Percentiles rank a stretch among this genome's conserved stretches.
phyloP scores from a whole-genome alignment of 2,329 filamentous ascomycete species.

The Penicillium brasilianum region DNA sequence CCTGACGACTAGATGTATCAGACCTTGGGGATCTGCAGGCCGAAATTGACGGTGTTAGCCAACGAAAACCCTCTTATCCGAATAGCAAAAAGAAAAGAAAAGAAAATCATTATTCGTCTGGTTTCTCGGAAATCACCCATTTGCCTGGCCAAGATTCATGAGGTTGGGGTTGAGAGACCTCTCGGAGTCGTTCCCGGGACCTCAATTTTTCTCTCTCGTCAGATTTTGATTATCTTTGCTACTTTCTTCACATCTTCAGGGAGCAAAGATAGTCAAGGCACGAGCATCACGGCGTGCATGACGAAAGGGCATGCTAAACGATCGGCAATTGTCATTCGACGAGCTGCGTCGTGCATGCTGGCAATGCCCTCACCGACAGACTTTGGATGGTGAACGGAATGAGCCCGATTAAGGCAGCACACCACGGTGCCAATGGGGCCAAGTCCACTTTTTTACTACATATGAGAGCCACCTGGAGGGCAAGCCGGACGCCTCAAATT shows the following conservation, averaged over 20 bases:
- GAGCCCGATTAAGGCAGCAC: neutral
- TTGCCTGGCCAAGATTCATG: constrained; percentile 23
- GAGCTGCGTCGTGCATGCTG: constrained; percentile 30
- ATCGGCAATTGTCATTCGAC: constrained; percentile 35
- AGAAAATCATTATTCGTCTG: constrained; percentile 15
- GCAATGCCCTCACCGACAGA: constrained; percentile 37
- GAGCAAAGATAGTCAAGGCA: constrained; percentile 27
- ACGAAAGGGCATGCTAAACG: constrained; percentile 32
- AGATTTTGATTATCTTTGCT: neutral
- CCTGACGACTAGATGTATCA: constrained; percentile 39
- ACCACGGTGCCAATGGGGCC: neutral
- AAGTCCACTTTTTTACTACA: neutral
- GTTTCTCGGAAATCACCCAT: constrained; percentile 6
- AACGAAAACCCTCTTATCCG: neutral
- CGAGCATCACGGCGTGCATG: constrained; percentile 33
- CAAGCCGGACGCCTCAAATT: constrained; percentile 6
- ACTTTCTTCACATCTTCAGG: constrained; percentile 7
- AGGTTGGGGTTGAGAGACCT: constrained; percentile 24
- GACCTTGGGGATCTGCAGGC: constrained; percentile 34
- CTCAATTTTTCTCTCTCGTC: neutral
- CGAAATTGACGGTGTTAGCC: constrained; percentile 26
- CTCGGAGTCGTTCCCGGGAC: constrained; percentile 20
- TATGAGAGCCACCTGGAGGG: neutral
- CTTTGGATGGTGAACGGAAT: neutral
- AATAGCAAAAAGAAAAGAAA: constrained; percentile 1